These are phyloP conservation scores for Globisporangium sylvaticum DNA, from an alignment of 352 stramenopile genomes.

Conservation along the genomic window DNA sequence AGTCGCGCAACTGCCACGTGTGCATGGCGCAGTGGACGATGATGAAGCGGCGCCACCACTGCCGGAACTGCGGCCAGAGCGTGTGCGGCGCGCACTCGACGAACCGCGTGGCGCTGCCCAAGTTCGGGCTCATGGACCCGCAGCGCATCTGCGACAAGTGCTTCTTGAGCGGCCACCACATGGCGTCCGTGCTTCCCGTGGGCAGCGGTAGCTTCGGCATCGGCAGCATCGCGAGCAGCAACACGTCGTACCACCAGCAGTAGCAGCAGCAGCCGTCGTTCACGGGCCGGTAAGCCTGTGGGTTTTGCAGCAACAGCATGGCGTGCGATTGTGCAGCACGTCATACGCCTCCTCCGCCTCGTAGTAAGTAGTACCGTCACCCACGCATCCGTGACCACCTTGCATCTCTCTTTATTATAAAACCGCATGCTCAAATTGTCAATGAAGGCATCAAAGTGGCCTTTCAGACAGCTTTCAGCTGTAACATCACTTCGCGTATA, in stretches of 20 bases:
- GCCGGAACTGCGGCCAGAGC: slow-evolving; percentile 75
- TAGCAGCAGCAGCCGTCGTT: slow-evolving; percentile 24
- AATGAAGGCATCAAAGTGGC: background rate
- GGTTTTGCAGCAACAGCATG: background rate
- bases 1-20: slow-evolving; percentile 67
- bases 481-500: background rate
- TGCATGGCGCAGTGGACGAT: slow-evolving; percentile 49
- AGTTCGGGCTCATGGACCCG: slow-evolving; percentile 64
- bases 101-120: slow-evolving; percentile 72
- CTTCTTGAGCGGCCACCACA: slow-evolving; percentile 64
- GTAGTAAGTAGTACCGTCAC: background rate
- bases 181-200: slow-evolving; percentile 28
- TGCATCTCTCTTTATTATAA: slow-evolving; percentile 14
- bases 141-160: slow-evolving; percentile 81
- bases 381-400: background rate
- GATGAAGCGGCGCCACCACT: slow-evolving; percentile 79
- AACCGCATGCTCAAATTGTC: slow-evolving; percentile 2
- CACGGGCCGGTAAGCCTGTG: slow-evolving; percentile 3
- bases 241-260: slow-evolving; percentile 28
- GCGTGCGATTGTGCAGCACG: background rate
- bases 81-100: slow-evolving; percentile 73
- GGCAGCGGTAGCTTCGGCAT: slow-evolving; percentile 33
- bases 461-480: background rate
- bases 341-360: background rate
- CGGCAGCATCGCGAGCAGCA: slow-evolving; percentile 30